Evolutionary conservation across 805 yeast species (phyloP).

Genomic region (Lachancea meyersii): DNA sequence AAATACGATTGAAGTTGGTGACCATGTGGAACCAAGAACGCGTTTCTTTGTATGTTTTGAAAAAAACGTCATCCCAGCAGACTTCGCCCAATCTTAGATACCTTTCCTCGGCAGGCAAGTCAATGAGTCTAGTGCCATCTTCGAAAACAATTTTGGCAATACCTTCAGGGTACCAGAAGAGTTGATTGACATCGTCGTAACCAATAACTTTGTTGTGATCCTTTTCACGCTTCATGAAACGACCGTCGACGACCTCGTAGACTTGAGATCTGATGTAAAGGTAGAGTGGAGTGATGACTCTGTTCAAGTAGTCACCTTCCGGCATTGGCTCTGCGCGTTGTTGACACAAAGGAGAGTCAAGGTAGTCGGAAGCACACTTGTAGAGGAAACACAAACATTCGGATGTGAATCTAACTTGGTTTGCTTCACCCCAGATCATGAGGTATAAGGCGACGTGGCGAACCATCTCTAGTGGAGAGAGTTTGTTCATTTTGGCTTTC

Average conservation of each 20-base stretch:
- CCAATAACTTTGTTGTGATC: slow-evolving; percentile 80
- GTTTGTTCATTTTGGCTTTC: slow-evolving; percentile 71
- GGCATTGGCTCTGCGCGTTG: slow-evolving; percentile 78
- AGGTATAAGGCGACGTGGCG: slow-evolving; percentile 72
- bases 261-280: slow-evolving; percentile 74
- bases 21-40: slow-evolving; percentile 97
- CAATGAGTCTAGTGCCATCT: slow-evolving; percentile 89
- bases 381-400: slow-evolving; percentile 90
- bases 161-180: slow-evolving; percentile 99
- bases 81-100: slow-evolving; percentile 86
- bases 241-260: slow-evolving; percentile 73
- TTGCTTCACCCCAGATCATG: slow-evolving; percentile 85
- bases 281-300: slow-evolving; percentile 88
- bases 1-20: slow-evolving; percentile 95
- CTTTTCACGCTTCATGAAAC: slow-evolving; percentile 76
- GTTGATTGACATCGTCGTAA: slow-evolving; percentile 97
- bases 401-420: slow-evolving; percentile 87
- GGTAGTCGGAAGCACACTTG: slow-evolving; percentile 90
- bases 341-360: slow-evolving; percentile 84
- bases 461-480: slow-evolving; percentile 71
- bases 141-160: slow-evolving; percentile 84
- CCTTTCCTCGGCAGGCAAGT: slow-evolving; percentile 84
- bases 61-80: slow-evolving; percentile 85
- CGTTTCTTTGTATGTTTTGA: slow-evolving; percentile 91
- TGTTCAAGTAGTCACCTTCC: slow-evolving; percentile 83